Evolutionary conservation across 2,329 filamentous ascomycete genomes (phyloP).

Genomic region (Aspergillus alliaceus): DNA sequence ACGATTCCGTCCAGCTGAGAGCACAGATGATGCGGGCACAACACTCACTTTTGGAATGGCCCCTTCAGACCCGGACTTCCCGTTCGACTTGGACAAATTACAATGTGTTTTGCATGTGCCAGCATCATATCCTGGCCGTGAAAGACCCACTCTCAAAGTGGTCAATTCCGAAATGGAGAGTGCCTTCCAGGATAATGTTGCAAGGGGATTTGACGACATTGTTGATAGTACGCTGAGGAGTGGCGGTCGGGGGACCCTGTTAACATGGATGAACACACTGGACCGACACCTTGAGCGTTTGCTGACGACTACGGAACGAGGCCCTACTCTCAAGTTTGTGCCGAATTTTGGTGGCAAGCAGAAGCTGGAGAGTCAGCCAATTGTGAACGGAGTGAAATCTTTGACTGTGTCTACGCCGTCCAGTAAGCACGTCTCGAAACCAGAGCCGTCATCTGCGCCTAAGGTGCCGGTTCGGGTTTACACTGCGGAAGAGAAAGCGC

Average conservation of each 20-base stretch:
- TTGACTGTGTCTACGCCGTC: constrained; percentile 4
- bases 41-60: constrained; percentile 64
- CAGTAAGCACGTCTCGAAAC: not conserved
- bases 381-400: constrained; percentile 7
- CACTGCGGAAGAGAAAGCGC: constrained; percentile 59
- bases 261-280: constrained; percentile 67
- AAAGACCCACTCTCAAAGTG: constrained; percentile 61
- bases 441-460: constrained; percentile 5
- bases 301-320: constrained; percentile 67
- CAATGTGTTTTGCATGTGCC: constrained; percentile 70
- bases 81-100: constrained; percentile 70
- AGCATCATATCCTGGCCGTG: constrained; percentile 57
- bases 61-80: constrained; percentile 81
- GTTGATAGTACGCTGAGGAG: constrained; percentile 53
- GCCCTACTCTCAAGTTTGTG: constrained; percentile 70
- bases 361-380: constrained; percentile 6
- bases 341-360: constrained; percentile 54
- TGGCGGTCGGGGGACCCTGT: constrained; percentile 52
- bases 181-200: constrained; percentile 74
- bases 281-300: constrained; percentile 72
- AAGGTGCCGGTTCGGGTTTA: constrained; percentile 49
- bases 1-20: constrained; percentile 59
- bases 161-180: constrained; percentile 69
- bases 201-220: constrained; percentile 69
- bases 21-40: constrained; percentile 50